Evolutionary conservation across 345 rosid genomes (phyloP), one percentile per base, ranked within the genome.

Genomic region (Salix koriyanagi): DNA sequence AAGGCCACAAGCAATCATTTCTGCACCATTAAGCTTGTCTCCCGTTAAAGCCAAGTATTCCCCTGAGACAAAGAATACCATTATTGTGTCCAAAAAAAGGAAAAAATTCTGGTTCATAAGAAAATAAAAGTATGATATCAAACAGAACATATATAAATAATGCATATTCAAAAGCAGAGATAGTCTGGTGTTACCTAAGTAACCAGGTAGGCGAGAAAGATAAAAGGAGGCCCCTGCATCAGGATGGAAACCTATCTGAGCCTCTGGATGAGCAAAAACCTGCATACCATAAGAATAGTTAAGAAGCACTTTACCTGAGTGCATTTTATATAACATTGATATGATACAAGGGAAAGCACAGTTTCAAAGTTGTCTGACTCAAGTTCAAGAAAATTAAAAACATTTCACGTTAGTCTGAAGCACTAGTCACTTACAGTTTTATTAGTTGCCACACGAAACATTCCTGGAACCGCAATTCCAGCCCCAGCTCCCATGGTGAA

Each of bases 1-100:
- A 83, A 93, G 97, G 86, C 93, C 91, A 83, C 91, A 91, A 2
- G 97, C 96, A 81, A 93, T 88, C 98, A 96, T 96, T 79, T 96
- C 97, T 1, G 83, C 90, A 78, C 95, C 98, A 84, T 88, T 83
- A 44, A 92, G 96, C 79, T 91, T 92, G 83, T 92, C 91, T 81
- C 98, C 99, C 4, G 97, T 92, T 70, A 96, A 87, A 73, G 99
- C 95, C 70, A 93, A 83, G 86, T 88, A 96, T 83, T 96, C 97
- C 82, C 97, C 98, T 96, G 85, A 48, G 80, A 75, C 64, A 77
- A 52, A 58, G 42, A 72, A 46, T 39, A 52, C 4, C 61, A 70
- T 64, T 67, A 75, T 65, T 15, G 46, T 50, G 26, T 13, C 26
- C 7, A 11, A 18, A 23, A 19, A 1, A 21, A 26, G 26, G 13